Evolutionary conservation across 164 flowering plant species (phyloP).

Genomic region (Piper betle): DNA sequence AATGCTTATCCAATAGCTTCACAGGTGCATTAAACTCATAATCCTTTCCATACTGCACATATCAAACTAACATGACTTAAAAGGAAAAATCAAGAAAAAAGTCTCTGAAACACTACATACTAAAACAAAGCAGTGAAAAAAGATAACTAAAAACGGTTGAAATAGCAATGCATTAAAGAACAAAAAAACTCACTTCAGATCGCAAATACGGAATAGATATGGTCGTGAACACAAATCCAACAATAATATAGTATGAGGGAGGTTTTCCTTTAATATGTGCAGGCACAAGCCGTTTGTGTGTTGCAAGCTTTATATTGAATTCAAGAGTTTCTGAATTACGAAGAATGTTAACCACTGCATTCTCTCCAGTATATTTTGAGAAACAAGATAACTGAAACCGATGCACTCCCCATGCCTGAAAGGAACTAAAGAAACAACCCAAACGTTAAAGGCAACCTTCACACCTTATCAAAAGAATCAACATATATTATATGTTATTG

Average conservation of each 20-base stretch:
- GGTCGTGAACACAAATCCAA: slow-evolving; percentile 74
- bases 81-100: neutral
- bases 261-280: slow-evolving; percentile 70
- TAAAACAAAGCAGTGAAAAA: neutral
- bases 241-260: slow-evolving; percentile 82
- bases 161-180: neutral
- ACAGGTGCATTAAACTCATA: slow-evolving; percentile 82
- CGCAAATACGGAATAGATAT: slow-evolving; percentile 88
- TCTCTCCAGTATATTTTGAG: slow-evolving; percentile 88
- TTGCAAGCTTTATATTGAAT: slow-evolving; percentile 46
- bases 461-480: neutral
- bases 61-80: neutral
- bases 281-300: slow-evolving; percentile 59
- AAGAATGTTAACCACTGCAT: slow-evolving; percentile 58
- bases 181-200: slow-evolving; percentile 51
- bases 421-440: slow-evolving; percentile 44
- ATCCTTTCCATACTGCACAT: slow-evolving; percentile 70
- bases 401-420: slow-evolving; percentile 98
- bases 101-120: neutral
- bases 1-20: slow-evolving; percentile 70
- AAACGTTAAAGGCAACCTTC: neutral
- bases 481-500: neutral
- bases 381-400: slow-evolving; percentile 91
- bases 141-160: neutral
- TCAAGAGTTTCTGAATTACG: slow-evolving; percentile 41